A percentile compares a stretch with the other conserved stretches of the same genome.
These are phyloP conservation scores for Conringia planisiliqua DNA, from an alignment of 345 rosid species.

Conservation along the genomic window DNA sequence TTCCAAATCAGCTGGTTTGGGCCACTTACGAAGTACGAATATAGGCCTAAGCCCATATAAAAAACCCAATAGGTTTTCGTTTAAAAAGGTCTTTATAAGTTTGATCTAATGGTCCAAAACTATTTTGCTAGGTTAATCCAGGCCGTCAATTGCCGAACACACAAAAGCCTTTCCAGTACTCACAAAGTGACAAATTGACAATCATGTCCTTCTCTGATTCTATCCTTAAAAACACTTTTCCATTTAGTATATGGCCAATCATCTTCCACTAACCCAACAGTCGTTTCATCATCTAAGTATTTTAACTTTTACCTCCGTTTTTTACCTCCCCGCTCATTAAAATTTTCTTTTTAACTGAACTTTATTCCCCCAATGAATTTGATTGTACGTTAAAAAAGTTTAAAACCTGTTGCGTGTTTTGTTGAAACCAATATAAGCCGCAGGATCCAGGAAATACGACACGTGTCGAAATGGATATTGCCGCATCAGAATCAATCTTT, in stretches of 20 bases:
- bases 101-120: not conserved
- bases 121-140: not conserved
- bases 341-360: not conserved
- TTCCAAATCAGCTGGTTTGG: not conserved
- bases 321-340: not conserved
- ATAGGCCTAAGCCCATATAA: slow-evolving; percentile 8
- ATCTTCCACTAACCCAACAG: not conserved
- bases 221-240: not conserved
- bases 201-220: not conserved
- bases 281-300: not conserved
- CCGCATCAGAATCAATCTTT: slow-evolving; percentile 8
- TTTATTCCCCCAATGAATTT: not conserved
- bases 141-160: not conserved
- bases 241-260: not conserved
- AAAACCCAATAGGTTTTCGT: not conserved
- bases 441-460: not conserved
- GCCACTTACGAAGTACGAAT: not conserved
- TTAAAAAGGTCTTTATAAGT: not conserved
- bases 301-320: not conserved
- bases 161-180: not conserved
- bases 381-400: not conserved
- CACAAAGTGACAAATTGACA: not conserved
- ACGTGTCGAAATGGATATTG: slow-evolving; percentile 17
- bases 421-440: slow-evolving; percentile 14
- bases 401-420: not conserved